Evolutionary conservation across 768 basidiomycete species (phyloP), one percentile per base, ranked within the genome.

Genomic region (Chlorophyllum brunneum): DNA sequence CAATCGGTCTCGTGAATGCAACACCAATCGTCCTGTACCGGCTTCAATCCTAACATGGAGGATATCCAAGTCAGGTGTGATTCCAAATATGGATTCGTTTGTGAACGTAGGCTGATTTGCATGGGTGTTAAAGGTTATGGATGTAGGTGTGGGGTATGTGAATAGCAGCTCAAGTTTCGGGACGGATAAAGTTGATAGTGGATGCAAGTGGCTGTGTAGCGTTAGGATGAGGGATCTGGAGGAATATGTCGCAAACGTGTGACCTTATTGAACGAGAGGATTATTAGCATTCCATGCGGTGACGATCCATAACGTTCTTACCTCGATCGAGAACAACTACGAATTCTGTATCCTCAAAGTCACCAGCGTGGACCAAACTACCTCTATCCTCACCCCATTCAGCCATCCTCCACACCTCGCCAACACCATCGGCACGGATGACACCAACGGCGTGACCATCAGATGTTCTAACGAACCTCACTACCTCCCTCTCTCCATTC

Each of bases 381-480:
- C 44, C 51, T 39, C 44, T 53, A 54, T 73, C 73, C 26, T 71
- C 67, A 9, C 79, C 81, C 42, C 69, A 65, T 38, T 76, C 73
- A 6, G 66, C 64, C 51, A 82, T 70, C 58, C 70, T 73, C 85
- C 86, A 91, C 1, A 77, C 72, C 60, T 91, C 86, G 5, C 84
- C 85, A 7, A 71, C 70, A 3, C 81, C 80, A 36, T 74, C 69
- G 27, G 65, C 66, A 38, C 87, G 80, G 27, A 86, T 68, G 11
- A 86, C 79, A 10, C 80, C 88, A 30, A 93, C 76, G 5, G 87
- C 90, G 47, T 74, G 76, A 1, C 91, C 91, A 54, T 91, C 86
- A 1, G 88, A 85, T 2, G 90, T 92, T 55, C 91, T 77, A 31
- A 88, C 80, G 58, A 92, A 85, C 31, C 77, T 74, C 10, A 74